Conservation (phyloP, 371 early-diverging fungal species). For the Rhizopus delemar region DNA sequence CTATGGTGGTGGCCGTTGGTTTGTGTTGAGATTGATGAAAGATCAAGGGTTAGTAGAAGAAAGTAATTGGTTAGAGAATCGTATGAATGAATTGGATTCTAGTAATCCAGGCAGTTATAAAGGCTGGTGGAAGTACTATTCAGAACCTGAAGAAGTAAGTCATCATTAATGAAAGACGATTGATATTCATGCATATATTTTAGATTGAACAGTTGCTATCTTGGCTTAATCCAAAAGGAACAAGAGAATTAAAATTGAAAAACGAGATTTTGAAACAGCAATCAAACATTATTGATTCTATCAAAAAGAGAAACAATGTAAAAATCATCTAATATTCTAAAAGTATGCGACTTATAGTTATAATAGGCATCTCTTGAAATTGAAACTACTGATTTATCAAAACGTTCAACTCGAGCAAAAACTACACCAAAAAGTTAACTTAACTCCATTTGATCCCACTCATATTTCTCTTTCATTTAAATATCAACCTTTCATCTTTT, state of each 20-base stretch:
- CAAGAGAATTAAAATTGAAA: constrained; percentile 41
- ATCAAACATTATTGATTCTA: constrained; percentile 38
- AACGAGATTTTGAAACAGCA: constrained; percentile 42
- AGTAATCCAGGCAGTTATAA: constrained; percentile 10
- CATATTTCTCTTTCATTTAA: no score
- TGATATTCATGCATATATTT: background rate
- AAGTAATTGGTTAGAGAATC: constrained; percentile 41
- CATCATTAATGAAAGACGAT: background rate
- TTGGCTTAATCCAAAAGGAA: constrained; percentile 54
- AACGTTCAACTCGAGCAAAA: constrained; percentile 1
- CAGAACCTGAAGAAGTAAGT: constrained; percentile 51
- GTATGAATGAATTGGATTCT: constrained; percentile 24
- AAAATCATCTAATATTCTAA: background rate
- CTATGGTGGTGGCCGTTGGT: constrained; percentile 44
- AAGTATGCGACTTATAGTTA: background rate
- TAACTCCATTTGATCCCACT: background rate
- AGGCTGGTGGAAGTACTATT: constrained; percentile 53
- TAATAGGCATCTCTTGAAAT: background rate
- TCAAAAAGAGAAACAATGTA: constrained; percentile 43
- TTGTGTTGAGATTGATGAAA: constrained; percentile 43
- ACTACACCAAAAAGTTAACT: background rate
- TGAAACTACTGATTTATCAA: background rate
- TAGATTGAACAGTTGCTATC: constrained; percentile 46
- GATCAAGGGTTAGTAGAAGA: constrained; percentile 46
- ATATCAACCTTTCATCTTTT: no score